Evolutionary conservation across 805 yeast genomes (phyloP), one percentile per base, ranked within the genome.

Genomic region (Saccharomycopsis babjevae): DNA sequence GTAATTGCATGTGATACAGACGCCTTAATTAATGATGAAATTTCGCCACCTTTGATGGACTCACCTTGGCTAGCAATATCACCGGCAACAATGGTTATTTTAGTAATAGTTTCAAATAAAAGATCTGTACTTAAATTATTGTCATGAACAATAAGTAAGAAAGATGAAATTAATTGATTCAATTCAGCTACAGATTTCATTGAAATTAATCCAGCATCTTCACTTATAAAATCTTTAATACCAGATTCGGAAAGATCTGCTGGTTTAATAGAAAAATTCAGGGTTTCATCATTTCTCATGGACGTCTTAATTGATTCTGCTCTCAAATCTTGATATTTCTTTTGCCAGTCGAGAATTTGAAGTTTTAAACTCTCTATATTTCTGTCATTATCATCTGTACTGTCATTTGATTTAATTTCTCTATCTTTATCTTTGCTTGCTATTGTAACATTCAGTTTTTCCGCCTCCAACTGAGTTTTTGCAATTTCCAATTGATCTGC

Each of bases 1-100:
- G 96, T 84, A 50, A 93, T 82, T 0, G 85, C 81, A 71, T 87
- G 90, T 18, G 91, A 83, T 28, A 88, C 80, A 0, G 93, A 79
- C 54, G 86, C 85, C 60, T 85, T 81, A 4, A 88, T 76, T 28
- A 82, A 68, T 54, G 76, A 70, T 52, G 83, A 71, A 68, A 76
- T 72, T 62, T 80, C 76, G 61, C 76, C 67, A 59, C 70, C 70
- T 22, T 68, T 67, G 13, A 72, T 68, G 1, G 66, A 55, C 54
- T 64, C 68, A 13, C 69, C 70, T 57, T 64, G 67, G 30, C 62
- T 65, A 2, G 72, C 67, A 58, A 73, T 71, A 28, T 67, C 63
- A 13, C 69, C 67, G 1, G 74, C 68, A 34, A 72, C 57, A 5
- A 80, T 72, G 3, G 84, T 79, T 28, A 83, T 71, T 57, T 73